Base-by-base conservation (phyloP, 371 early-diverging fungal species). In the Apophysomyces variabilis region DNA sequence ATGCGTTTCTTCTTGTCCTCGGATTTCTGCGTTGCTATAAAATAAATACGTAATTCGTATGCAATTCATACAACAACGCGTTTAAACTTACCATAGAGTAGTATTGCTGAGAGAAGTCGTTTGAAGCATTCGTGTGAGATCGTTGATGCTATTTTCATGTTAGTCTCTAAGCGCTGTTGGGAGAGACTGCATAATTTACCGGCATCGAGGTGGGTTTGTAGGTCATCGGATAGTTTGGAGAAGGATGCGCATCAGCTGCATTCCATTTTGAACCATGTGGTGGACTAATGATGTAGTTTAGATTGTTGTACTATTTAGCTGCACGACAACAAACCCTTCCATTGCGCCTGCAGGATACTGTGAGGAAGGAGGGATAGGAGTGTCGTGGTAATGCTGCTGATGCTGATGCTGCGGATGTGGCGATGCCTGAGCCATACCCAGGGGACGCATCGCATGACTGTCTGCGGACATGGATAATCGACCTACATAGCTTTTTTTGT, bases 1-100 rank as follows among this genome's bases (percentile, higher is more conserved):
- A 62, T 21, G 78, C 79, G 62, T 77, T 77, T n/a, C 82, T 63
- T 61, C 68, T 62, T 13, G 74, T 68, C 58, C 66, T 74, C 47
- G 76, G 76, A 46, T 63, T 69, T 37, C 63, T 65, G 44, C 68
- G 72, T 72, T 74, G 44, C 36, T n/a, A 43, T 9, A 8, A 45
- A 36, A 37, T 21, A 69, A 45, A 41, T 1, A 60, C 3, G 41
- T 37, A 41, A 7, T 21, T 44, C 16, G n/a, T 26, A 57, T 43
- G 13, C 38, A 41, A 58, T 43, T 59, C 9, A 12, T 58, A 11
- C 7, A 38, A 12, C 14, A 35, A n/a, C 8, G 16, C 13, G 9
- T 35, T n/a, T 14, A 35, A 47, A 37, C 57, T 64, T 63, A 69
- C 60, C 60, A 69, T 60, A 12, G 43, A 43, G 57, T 60, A 45